Evolutionary conservation across 1,284 basidiomycete species (phyloP).

Genomic region (Apiotrichum laibachii): DNA sequence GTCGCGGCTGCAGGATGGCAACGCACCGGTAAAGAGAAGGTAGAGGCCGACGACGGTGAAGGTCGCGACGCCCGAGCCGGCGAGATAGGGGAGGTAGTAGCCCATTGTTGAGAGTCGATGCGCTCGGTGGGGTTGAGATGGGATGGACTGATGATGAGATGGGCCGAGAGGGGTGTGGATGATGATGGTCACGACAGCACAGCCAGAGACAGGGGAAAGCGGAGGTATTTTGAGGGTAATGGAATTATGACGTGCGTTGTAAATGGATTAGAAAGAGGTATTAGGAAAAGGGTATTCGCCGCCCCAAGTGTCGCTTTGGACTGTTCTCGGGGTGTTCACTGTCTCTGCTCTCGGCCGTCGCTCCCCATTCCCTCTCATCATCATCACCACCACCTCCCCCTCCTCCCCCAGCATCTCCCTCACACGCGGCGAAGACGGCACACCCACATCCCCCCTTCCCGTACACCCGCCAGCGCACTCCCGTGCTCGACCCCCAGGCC

Average conservation of each 20-base stretch:
- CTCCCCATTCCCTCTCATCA: not conserved
- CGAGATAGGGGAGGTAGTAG: slow-evolving; percentile 10
- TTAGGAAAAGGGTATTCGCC: too few species aligned
- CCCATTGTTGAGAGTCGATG: slow-evolving; percentile 7
- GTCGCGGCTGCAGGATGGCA: too few species aligned
- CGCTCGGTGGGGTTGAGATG: not conserved
- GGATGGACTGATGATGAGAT: not conserved
- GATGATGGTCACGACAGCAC: too few species aligned
- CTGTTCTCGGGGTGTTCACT: too few species aligned
- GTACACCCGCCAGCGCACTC: too few species aligned
- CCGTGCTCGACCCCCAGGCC: too few species aligned
- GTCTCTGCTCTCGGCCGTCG: not conserved
- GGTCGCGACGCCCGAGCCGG: slow-evolving; percentile 2
- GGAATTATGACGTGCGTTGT: too few species aligned
- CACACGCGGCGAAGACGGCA: not conserved
- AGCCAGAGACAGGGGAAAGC: too few species aligned
- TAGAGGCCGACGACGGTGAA: slow-evolving; percentile 73
- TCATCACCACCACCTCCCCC: not conserved
- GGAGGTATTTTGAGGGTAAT: too few species aligned
- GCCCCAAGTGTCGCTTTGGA: too few species aligned
- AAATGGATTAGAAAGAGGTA: too few species aligned
- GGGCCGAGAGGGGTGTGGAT: not conserved
- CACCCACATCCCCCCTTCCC: not conserved
- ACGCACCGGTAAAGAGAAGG: slow-evolving; percentile 75
- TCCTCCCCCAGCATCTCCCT: not conserved